Base-by-base conservation (phyloP, 2,329 filamentous ascomycete species). In the Didymella segeticola region DNA sequence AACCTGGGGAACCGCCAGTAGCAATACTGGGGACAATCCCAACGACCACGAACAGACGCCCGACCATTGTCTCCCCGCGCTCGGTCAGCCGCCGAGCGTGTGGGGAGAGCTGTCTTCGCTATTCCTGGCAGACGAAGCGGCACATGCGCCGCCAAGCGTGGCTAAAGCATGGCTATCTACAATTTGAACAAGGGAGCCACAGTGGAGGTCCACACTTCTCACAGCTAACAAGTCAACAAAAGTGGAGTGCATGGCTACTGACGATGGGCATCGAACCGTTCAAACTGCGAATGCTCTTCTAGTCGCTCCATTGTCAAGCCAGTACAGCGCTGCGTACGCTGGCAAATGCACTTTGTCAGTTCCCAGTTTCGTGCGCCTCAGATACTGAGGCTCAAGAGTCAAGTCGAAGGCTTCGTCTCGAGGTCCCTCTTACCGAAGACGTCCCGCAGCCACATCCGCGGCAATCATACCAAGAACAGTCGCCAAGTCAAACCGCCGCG, bases 1-100 rank as follows among this genome's bases (percentile, higher is more conserved):
- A 33, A 50, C 9, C 47, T 47, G 53, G 53, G 53, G 47, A 47
- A 56, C 31, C 10, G 31, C 53, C 43, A 43, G 41, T 56, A 56
- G 53, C 53, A 56, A 56, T 56, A 47, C 51, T 37, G 47, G 19
- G 20, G 45, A 45, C 17, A 23, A 15, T n/a, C 34, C 26, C 15
- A 31, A 20, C 31, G 22, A 34, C 26, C 27, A 34, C 15, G 6
- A 36, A 30, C 17, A 36, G 41, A 45, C 14, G 10, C n/a, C 17
- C 33, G 14, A 30, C 17, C 25, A 29, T 12, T n/a, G 34, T 49
- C 11, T 23, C 12, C 33, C 51, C 45, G 49, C 27, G 34, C 27
- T 49, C 51, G 29, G 23, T 41, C 34, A 41, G 27, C 33, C 34
- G 51, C 41, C 41, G 39, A 49, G 34, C 2, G n/a, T 41, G 41